Percentiles rank a stretch among this genome's conserved stretches.
Conservation (phyloP, 129 eudicot genomes). For the Centella asiatica region DNA sequence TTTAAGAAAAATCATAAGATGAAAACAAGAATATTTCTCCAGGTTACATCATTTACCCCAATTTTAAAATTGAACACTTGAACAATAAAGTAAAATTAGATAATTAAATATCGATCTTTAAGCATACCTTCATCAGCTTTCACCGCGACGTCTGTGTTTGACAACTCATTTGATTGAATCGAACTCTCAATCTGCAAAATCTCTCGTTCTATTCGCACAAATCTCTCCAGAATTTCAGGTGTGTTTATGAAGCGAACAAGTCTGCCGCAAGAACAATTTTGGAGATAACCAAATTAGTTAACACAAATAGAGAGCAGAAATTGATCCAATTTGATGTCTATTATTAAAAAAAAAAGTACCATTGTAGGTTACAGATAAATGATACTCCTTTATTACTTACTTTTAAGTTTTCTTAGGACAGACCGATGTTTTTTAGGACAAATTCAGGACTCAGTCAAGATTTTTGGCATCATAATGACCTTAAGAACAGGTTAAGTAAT, state of each 20-base stretch:
- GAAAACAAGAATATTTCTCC: background rate
- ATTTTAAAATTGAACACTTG: background rate
- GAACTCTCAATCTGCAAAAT: conserved; percentile 84
- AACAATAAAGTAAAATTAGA: background rate
- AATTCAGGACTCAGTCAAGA: too few species aligned
- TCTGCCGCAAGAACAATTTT: conserved; percentile 29
- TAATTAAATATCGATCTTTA: background rate
- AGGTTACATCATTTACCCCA: background rate
- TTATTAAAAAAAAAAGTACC: too few species aligned
- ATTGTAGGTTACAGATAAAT: too few species aligned
- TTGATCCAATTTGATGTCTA: too few species aligned
- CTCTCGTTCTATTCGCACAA: conserved; percentile 66
- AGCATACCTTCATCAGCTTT: conserved; percentile 56
- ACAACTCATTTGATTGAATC: conserved; percentile 42
- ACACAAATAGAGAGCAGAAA: too few species aligned
- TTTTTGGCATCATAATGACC: too few species aligned
- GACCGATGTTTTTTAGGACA: too few species aligned
- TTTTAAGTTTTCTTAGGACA: too few species aligned
- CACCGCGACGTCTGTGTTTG: conserved; percentile 20
- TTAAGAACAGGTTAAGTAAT: too few species aligned
- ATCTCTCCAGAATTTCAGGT: conserved; percentile 95
- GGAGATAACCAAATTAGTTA: conserved; percentile 5
- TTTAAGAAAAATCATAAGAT: background rate
- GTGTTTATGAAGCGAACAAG: conserved; percentile 94
- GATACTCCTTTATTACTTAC: too few species aligned